Percentiles rank a stretch among this genome's conserved stretches.
phyloP scores from a whole-genome alignment of 768 basidiomycete species.

The Nevesoporus exiguus region DNA sequence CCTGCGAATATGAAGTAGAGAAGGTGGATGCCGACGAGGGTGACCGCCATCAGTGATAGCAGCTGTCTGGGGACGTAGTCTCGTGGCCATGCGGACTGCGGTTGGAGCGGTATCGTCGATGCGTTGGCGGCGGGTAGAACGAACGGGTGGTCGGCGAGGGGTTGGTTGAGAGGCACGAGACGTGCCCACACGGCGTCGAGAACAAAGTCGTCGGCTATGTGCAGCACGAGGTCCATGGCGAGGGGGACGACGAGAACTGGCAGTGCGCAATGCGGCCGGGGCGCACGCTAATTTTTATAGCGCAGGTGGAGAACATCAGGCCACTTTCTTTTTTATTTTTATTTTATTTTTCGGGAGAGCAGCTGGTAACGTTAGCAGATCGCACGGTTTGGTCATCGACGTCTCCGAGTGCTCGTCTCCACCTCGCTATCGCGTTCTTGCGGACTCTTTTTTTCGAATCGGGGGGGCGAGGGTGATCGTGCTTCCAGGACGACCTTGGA shows the following conservation, averaged over 20 bases:
- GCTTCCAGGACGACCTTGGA: constrained; percentile 1
- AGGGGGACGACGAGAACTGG: neutral
- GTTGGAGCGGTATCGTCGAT: constrained; percentile 34
- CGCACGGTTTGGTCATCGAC: too few species aligned
- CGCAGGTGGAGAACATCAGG: constrained; percentile 21
- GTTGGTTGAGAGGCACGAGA: constrained; percentile 55
- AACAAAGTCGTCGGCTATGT: constrained; percentile 62
- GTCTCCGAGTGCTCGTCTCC: too few species aligned
- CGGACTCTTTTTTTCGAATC: neutral
- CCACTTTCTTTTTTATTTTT: constrained; percentile 35
- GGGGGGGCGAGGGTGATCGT: too few species aligned
- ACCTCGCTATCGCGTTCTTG: neutral
- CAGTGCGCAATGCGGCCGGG: neutral
- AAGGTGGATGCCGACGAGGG: constrained; percentile 74
- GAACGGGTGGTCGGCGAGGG: constrained; percentile 36
- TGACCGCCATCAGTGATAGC: constrained; percentile 66
- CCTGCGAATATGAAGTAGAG: constrained; percentile 91
- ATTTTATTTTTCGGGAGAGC: neutral
- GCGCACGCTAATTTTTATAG: constrained; percentile 19
- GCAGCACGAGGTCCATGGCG: constrained; percentile 78
- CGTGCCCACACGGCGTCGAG: constrained; percentile 80
- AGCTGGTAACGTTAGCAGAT: too few species aligned
- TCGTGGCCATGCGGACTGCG: constrained; percentile 78
- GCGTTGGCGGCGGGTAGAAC: constrained; percentile 36
- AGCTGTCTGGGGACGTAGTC: constrained; percentile 79